Base-by-base conservation (phyloP, 257 asterid genomes). In the Solanum tacnaense region DNA sequence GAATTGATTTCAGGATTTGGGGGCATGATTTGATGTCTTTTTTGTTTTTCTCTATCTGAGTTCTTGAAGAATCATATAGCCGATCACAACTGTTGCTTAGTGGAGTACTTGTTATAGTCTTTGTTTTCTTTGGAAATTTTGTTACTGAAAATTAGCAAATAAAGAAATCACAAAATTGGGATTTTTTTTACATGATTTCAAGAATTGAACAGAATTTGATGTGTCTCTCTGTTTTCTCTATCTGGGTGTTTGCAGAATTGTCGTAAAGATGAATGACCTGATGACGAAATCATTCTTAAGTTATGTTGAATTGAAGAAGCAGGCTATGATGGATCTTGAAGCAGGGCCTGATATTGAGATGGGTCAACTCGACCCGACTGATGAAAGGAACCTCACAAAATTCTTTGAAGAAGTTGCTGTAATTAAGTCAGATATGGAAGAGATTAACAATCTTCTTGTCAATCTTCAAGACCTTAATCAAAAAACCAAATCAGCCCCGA, bases 221-320 rank as follows among this genome's bases (percentile, higher is more conserved):
- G 11, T 4, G 9, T 79, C 36, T n/a, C 56, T 18, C 7, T 67
- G 1, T 18, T 68, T 67, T 65, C 32, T 35, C 13, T 31, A 76
- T 87, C 76, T 4, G 36, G 88, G 79, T 34, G 27, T n/a, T 88
- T 44, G 78, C 91, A 87, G 93, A 91, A 90, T 86, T 86, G 88
- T 75, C n/a, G 86, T 90, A 88, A 92, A 91, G 92, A 95, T 94
- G 98, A 95, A 95, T 46, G 98, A 95, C 87, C 90, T 94, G 38
- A 93, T 94, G 98, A 93, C 98, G 13, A 95, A 91, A 73, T 95
- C 98, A 29, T 93, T 95, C 89, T 82, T 93, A 84, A 94, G 92
- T 90, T 95, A 95, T 86, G 98, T 95, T 3, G 97, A 95, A 86
- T 89, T 95, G 87, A 94, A 95, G 96, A 95, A 95, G 67, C 97